Evolutionary conservation across 2,329 filamentous ascomycete species (phyloP).

Genomic region (Mariannaea sp.): DNA sequence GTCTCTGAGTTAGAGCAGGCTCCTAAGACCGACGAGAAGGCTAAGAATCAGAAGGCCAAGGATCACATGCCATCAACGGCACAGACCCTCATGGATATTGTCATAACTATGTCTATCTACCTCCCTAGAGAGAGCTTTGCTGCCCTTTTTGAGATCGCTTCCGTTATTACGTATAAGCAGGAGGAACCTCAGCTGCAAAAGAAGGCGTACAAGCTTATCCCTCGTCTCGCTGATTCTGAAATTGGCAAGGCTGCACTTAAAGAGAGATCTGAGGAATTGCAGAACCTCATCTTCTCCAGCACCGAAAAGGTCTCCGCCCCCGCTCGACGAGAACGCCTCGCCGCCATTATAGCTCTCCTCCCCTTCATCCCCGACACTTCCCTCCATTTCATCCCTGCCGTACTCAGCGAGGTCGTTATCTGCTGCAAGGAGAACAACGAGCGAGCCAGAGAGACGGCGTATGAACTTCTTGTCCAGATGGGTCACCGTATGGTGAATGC

Average conservation of each 20-base stretch:
- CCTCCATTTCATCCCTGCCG: conserved; percentile 89
- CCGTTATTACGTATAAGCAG: conserved; percentile 78
- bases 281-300: conserved; percentile 77
- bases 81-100: conserved; percentile 93
- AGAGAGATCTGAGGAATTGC: conserved; percentile 78
- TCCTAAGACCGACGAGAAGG: conserved; percentile 61
- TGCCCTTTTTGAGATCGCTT: conserved; percentile 83
- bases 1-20: conserved; percentile 67
- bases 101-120: conserved; percentile 95
- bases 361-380: conserved; percentile 76
- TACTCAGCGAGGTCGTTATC: conserved; percentile 93
- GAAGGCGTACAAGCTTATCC: conserved; percentile 98
- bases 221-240: conserved; percentile 81
- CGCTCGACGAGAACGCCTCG: conserved; percentile 81
- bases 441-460: conserved; percentile 85
- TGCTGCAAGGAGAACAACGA: conserved; percentile 98
- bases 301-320: conserved; percentile 86
- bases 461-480: conserved; percentile 87
- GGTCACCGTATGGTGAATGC: conserved; percentile 74
- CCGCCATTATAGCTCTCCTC: conserved; percentile 80
- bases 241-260: conserved; percentile 75
- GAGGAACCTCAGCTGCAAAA: conserved; percentile 94
- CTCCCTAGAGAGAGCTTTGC: conserved; percentile 85
- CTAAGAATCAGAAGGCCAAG: conserved; percentile 63
- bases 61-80: conserved; percentile 87